Base-by-base conservation (phyloP, 2,329 filamentous ascomycete species). In the Clarireedia hainanense region DNA sequence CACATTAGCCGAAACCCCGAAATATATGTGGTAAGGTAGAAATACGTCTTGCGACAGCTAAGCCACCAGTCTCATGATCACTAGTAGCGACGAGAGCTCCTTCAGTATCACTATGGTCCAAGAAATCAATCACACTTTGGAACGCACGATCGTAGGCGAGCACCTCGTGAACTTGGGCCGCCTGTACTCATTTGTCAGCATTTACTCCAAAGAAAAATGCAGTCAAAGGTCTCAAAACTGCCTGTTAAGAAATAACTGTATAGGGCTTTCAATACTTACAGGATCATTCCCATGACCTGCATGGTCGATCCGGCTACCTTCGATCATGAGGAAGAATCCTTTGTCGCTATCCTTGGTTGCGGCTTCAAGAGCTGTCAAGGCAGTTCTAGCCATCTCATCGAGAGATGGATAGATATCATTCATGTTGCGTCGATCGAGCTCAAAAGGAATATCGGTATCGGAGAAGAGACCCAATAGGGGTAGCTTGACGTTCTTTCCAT, bases 241-340 rank as follows among this genome's bases (percentile, higher is more conserved):
- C 10, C 5, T 34, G 30, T 12, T 12, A 34, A 12, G 30, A 9
- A 34, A 34, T 34, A 9, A 34, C 9, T 20, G 5, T 34, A 34
- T 34, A 34, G 10, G 30, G 30, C 30, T 34, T 12, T 34, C 30
- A 34, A 47, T 47, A 50, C 52, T 40, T 45, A 55, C 88, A 0
- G 89, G 88, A 64, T 94, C 89, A 64, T 94, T 94, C 60, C 80
- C 81, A 68, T 94, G 89, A 6, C 91, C 94, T 4, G 94, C 92
- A 69, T 99, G 94, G 67, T 99, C 94, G 65, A 99, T 97, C 43
- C 94, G 81, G 65, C 89, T 95, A 4, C 91, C 94, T 72, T 99
- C 94, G 59, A 99, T 95, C 92, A 99, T 96, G 64, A 99, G 77
- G 73, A 99, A 99, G 77, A 97, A 99, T 4, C 94, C 94, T 71